Conservation (phyloP, 352 stramenopile genomes). For the Phytophthora cactorum region DNA sequence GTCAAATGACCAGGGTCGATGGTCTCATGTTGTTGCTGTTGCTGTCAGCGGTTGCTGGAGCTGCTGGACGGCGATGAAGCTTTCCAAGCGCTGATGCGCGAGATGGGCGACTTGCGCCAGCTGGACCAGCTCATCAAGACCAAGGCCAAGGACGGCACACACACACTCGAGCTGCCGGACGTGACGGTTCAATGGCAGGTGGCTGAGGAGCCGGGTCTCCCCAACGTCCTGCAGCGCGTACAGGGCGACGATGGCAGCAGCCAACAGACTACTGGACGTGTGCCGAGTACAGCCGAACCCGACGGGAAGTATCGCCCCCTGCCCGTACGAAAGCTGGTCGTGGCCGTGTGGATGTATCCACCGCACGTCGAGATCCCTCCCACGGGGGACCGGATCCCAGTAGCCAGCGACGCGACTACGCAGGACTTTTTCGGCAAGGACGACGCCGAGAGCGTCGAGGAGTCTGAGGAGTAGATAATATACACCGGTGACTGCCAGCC, state of each 20-base stretch:
- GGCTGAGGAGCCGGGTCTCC: constrained; percentile 53
- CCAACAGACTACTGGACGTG: neutral
- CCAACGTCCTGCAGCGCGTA: constrained; percentile 52
- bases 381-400: constrained; percentile 61
- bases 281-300: constrained; percentile 11
- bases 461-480: constrained; percentile 19
- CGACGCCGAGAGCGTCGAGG: constrained; percentile 18
- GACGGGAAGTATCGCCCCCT: constrained; percentile 52
- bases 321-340: constrained; percentile 57
- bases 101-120: constrained; percentile 52
- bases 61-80: constrained; percentile 56
- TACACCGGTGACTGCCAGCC: neutral
- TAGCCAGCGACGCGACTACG: constrained; percentile 37
- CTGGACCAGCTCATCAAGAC: constrained; percentile 53
- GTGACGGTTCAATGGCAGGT: constrained; percentile 73
- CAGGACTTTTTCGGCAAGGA: constrained; percentile 60
- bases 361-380: constrained; percentile 65
- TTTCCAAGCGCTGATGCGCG: constrained; percentile 62
- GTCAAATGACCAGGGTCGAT: neutral
- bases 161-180: constrained; percentile 34
- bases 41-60: constrained; percentile 43
- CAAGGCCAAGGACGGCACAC: constrained; percentile 39
- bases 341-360: constrained; percentile 80
- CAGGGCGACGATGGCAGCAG: constrained; percentile 7
- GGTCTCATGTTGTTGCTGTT: constrained; percentile 5